Evolutionary conservation across 495 filamentous ascomycete species (phyloP), one percentile per base, ranked within the genome.

Genomic region (Penicillium robsamsonii): DNA sequence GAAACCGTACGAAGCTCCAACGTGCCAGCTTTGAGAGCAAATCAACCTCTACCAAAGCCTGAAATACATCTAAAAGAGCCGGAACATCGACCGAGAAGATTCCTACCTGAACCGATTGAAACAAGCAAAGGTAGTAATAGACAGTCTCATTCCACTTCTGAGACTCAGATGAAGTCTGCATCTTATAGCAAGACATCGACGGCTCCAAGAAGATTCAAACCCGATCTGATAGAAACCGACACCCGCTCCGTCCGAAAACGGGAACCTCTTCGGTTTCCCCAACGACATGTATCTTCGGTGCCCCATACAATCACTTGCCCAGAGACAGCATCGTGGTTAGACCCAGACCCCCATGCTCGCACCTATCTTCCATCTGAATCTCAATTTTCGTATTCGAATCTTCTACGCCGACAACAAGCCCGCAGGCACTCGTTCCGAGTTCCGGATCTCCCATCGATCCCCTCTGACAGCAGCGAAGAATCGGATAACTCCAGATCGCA

Each of bases 1-100:
- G 87, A 89, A 66, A 89, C 84, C n/a, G 78, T 81, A 9, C 76
- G 84, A 50, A 79, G 78, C 12, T 80, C 80, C 59, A 76, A 77
- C 57, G 77, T 74, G 46, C 42, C 54, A 56, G 17, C 33, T 40
- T 42, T 30, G 44, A 49, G 3, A 45, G 40, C 13, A 56, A 46
- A 60, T 20, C 50, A 18, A 29, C 11, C 25, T 37, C 30, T 13
- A 3, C 25, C 27, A 4, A 43, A 55, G 52, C 67, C 53, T 50
- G 17, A 61, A 50, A 47, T 51, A 50, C 17, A 60, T 57, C 48
- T 50, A n/a, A 52, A 48, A 3, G 30, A 38, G 0, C 12, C 13
- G 3, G 22, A 60, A 12, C 59, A 53, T 2, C 71, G 46, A 40
- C 46, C 37, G 7, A 13, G 61, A 56, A 61, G 55, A 25, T 65